These are phyloP conservation scores for Trichophyton schoenleinii DNA, from an alignment of 2,329 filamentous ascomycete species.

Conservation along the genomic window DNA sequence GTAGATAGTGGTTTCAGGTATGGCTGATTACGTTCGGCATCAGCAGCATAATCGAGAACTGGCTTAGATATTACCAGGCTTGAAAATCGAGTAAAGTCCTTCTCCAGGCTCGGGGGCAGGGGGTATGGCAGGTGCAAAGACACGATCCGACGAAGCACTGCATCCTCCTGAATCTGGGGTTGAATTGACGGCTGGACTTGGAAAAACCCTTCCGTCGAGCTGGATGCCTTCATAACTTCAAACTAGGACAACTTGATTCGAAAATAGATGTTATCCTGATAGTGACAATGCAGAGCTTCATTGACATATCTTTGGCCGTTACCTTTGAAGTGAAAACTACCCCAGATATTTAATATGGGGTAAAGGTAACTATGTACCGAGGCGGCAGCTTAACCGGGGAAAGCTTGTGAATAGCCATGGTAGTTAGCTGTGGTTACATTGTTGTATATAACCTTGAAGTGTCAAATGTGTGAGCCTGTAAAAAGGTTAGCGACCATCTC, in stretches of 20 bases:
- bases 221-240: constrained; percentile 16
- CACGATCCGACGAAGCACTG: constrained; percentile 14
- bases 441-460: too few species aligned
- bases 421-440: not conserved
- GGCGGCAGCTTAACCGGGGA: not conserved
- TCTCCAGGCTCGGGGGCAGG: constrained; percentile 11
- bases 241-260: too few species aligned
- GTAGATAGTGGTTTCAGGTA: constrained; percentile 16
- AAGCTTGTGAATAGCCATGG: not conserved
- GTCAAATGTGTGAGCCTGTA: too few species aligned
- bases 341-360: not conserved
- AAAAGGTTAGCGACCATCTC: too few species aligned
- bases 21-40: constrained; percentile 17
- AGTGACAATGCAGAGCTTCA: not conserved
- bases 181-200: constrained; percentile 14
- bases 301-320: not conserved
- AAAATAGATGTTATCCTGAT: not conserved
- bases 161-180: constrained; percentile 16
- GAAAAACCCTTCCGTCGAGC: constrained; percentile 18
- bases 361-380: not conserved
- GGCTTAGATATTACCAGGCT: constrained; percentile 14
- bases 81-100: constrained; percentile 17
- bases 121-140: constrained; percentile 16
- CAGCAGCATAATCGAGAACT: constrained; percentile 13
- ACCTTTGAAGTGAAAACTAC: not conserved